Conservation (phyloP, 1,284 basidiomycete genomes). For the Malassezia psittaci region DNA sequence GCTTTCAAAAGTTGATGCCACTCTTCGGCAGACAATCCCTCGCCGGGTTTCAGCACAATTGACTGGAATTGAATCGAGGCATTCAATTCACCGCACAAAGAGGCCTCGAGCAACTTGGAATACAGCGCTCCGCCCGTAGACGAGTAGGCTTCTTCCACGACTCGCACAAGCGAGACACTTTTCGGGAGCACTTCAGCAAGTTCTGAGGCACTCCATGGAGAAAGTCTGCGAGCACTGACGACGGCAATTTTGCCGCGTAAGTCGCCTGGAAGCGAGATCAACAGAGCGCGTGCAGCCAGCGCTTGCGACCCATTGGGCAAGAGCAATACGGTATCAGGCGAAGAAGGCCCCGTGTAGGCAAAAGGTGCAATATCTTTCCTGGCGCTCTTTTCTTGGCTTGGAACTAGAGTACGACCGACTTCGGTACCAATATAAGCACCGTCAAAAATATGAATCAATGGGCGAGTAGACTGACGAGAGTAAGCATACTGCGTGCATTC, state of each 20-base stretch:
- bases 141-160: slow-evolving; percentile 38
- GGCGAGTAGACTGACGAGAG: slow-evolving; percentile 21
- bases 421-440: slow-evolving; percentile 41
- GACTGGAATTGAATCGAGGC: slow-evolving; percentile 26
- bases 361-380: slow-evolving; percentile 59
- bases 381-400: slow-evolving; percentile 28
- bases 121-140: slow-evolving; percentile 26
- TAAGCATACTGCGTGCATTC: slow-evolving; percentile 41
- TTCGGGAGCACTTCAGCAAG: slow-evolving; percentile 30
- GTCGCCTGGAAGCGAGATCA: slow-evolving; percentile 25
- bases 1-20: slow-evolving; percentile 29
- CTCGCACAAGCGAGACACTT: slow-evolving; percentile 33
- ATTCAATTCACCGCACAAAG: slow-evolving; percentile 23
- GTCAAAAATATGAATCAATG: slow-evolving; percentile 45
- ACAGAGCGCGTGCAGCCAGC: slow-evolving; percentile 32
- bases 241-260: slow-evolving; percentile 33
- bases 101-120: slow-evolving; percentile 29
- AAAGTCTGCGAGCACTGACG: slow-evolving; percentile 32
- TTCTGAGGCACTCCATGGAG: slow-evolving; percentile 36
- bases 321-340: slow-evolving; percentile 35
- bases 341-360: slow-evolving; percentile 37
- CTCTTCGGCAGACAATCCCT: slow-evolving; percentile 24
- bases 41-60: slow-evolving; percentile 26
- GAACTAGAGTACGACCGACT: slow-evolving; percentile 30
- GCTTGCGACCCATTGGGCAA: slow-evolving; percentile 41